Base-by-base conservation (phyloP, 805 yeast species). In the Maudiozyma bulderi region DNA sequence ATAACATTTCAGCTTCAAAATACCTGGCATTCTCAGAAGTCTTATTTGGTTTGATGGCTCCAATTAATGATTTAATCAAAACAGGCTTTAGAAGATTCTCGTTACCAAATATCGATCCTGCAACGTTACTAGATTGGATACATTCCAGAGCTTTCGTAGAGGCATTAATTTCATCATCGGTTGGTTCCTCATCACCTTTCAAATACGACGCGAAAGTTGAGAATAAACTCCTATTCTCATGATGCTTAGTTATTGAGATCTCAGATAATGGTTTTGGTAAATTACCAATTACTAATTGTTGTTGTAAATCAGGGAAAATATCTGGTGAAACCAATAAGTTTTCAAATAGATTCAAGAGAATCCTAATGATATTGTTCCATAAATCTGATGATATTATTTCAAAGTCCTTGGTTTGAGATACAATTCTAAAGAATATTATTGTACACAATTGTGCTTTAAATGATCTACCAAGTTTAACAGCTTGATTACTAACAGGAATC, bases 111-210 rank as follows among this genome's bases (percentile, higher is more conserved):
- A 88, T 74, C 1, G 88, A 69, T 1, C 72, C 70, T 4, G 75
- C 65, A 5, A 89, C 68, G 45, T 77, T 76, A 53, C 93, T 80
- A 0, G 91, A 79, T 47, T 78, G 78, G 46, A 91, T 74, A 62
- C 97, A 91, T 55, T 90, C 95, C 41, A 84, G 69, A 0, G 96
- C 85, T 5, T 88, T 82, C 11, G 84, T 65, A 0, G 98, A 86
- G 5, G 86, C 77, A 54, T 89, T 95, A 45, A 93, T 83, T 57
- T 91, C 97, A 59, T 87, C 95, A 49, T 86, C 95, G 1, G 95
- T 78, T 10, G 99, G 99, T 64, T 91, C 98, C 47, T 87, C 95
- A 58, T 89, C 97, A 15, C 97, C 93, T 54, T 93, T 86, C 66
- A 93, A 76, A 59, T 89, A 91, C 0, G 96, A 87, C 1, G 97